These are phyloP conservation scores for Pseudogymnoascus sp. DNA, from an alignment of 2,329 filamentous ascomycete species.

Conservation along the genomic window DNA sequence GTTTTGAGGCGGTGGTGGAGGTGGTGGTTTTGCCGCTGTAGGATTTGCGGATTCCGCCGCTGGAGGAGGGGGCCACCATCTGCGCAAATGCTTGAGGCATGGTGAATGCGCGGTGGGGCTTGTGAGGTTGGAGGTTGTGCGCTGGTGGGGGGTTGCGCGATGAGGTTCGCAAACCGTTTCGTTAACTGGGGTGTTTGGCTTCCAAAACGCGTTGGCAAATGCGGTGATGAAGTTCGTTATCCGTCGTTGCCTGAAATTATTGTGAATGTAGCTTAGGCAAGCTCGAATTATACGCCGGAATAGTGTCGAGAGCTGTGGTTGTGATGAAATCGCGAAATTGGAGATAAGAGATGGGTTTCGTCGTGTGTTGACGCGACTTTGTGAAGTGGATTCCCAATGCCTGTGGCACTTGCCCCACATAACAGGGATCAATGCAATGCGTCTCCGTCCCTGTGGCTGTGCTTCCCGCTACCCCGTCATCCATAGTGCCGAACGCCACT, in stretches of 20 bases:
- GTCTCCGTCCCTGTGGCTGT: constrained; percentile 1
- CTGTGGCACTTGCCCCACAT: neutral
- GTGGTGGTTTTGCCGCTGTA: neutral
- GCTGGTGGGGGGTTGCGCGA: neutral
- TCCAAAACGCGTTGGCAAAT: neutral
- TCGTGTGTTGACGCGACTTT: constrained; percentile 5
- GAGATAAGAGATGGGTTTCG: neutral
- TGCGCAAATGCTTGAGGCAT: neutral
- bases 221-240: neutral
- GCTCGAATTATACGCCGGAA: neutral
- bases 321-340: neutral
- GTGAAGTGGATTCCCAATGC: neutral
- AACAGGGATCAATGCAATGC: neutral
- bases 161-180: neutral
- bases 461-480: constrained; percentile 5
- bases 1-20: neutral
- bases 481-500: neutral
- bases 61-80: neutral
- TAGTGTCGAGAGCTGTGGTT: neutral
- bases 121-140: neutral
- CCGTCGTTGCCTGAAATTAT: neutral
- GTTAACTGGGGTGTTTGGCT: neutral
- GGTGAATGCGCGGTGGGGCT: neutral
- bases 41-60: neutral
- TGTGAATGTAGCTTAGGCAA: neutral